Percentiles rank a stretch among this genome's conserved stretches.
Conservation (phyloP, 306 rosid genomes). For the Nissolia schottii region DNA sequence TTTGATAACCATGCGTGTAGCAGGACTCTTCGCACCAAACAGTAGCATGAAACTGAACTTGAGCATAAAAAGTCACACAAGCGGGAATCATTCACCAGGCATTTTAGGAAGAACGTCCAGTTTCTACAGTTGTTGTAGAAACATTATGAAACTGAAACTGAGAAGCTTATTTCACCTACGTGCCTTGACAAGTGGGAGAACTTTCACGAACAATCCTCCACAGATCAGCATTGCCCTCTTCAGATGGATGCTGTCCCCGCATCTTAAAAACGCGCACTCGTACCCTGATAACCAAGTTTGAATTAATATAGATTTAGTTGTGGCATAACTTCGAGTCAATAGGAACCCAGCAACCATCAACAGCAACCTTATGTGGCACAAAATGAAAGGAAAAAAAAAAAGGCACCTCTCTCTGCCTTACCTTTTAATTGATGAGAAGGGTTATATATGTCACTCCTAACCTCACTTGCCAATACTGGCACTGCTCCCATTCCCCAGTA, state of each 20-base stretch:
- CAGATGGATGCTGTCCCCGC: constrained; percentile 1
- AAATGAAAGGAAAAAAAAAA: no score
- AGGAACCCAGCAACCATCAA: constrained; percentile 35
- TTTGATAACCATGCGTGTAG: no score
- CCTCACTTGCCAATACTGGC: constrained; percentile 25
- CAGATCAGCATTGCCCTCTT: neutral
- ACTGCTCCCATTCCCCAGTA: constrained; percentile 20
- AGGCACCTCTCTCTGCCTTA: no score
- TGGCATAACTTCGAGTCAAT: constrained; percentile 23
- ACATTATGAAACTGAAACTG: constrained; percentile 36
- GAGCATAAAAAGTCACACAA: neutral
- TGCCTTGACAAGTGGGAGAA: constrained; percentile 16
- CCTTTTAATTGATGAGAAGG: neutral
- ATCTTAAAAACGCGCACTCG: constrained; percentile 18
- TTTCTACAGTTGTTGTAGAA: constrained; percentile 21
- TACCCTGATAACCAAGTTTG: neutral
- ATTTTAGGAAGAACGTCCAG: constrained; percentile 35
- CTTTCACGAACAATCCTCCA: constrained; percentile 12
- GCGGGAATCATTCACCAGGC: neutral
- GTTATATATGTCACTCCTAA: constrained; percentile 25
- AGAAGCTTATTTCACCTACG: constrained; percentile 26
- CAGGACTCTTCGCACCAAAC: no score
- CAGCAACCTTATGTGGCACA: constrained; percentile 25
- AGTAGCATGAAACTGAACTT: constrained; percentile 9
- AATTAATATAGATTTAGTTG: constrained; percentile 27